Percentiles rank a stretch among this genome's conserved stretches.
phyloP scores from a whole-genome alignment of 2,329 filamentous ascomycete species.

The Corynespora cassiicola region DNA sequence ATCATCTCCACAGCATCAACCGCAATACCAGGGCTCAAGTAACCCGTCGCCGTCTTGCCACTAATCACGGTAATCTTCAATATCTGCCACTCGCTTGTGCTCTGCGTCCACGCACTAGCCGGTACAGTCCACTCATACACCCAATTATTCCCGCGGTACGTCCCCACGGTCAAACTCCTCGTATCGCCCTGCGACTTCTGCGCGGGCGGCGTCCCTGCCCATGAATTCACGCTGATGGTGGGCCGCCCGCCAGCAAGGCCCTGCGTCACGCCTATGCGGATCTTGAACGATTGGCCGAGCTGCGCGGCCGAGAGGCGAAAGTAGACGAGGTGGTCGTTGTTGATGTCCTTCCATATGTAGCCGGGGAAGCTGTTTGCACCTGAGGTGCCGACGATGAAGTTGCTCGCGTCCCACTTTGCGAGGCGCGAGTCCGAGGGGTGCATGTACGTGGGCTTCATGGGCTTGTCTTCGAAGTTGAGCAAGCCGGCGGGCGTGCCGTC shows the following conservation, averaged over 20 bases:
- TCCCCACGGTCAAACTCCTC: conserved; percentile 26
- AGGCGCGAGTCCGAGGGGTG: conserved; percentile 46
- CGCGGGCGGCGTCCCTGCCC: conserved; percentile 17
- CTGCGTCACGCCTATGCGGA: conserved; percentile 28
- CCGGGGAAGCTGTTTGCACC: conserved; percentile 39
- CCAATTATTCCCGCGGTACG: conserved; percentile 30
- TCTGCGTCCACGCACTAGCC: conserved; percentile 26
- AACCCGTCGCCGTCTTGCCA: conserved; percentile 25
- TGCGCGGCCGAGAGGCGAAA: conserved; percentile 37
- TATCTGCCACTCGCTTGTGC: conserved; percentile 22
- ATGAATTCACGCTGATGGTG: conserved; percentile 20
- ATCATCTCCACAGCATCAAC: conserved; percentile 28
- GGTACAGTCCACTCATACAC: conserved; percentile 29
- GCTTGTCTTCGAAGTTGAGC: conserved; percentile 57
- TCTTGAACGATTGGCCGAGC: conserved; percentile 26
- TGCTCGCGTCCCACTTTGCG: conserved; percentile 27
- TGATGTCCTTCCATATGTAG: conserved; percentile 52
- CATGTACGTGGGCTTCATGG: conserved; percentile 53
- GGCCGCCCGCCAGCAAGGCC: conserved; percentile 25
- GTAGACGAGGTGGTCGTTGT: conserved; percentile 51
- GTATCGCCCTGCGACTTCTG: conserved; percentile 28
- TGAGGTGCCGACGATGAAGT: conserved; percentile 27
- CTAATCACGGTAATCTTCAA: conserved; percentile 25
- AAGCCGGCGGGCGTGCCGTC: conserved; percentile 66
- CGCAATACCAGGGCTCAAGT: conserved; percentile 26